Conservation (phyloP, 2,329 filamentous ascomycete species). For the Neonectria punicea region DNA sequence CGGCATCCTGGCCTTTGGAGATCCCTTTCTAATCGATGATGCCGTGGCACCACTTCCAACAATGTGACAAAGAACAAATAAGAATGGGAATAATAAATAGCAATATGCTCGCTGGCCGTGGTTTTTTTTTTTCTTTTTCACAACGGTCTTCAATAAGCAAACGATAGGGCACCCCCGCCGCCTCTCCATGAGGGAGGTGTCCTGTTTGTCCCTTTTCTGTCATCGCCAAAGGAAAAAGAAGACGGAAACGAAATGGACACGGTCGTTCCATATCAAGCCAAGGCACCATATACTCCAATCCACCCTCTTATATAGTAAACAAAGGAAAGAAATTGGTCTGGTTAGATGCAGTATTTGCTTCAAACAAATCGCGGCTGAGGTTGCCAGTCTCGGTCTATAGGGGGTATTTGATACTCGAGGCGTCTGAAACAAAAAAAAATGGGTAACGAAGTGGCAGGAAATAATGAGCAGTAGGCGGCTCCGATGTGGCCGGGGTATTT, state of each 20-base stretch:
- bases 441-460: slow-evolving; percentile 34
- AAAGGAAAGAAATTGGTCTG: slow-evolving; percentile 46
- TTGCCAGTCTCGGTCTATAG: slow-evolving; percentile 51
- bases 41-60: slow-evolving; percentile 21
- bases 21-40: slow-evolving; percentile 30
- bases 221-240: slow-evolving; percentile 28
- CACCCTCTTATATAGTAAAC: slow-evolving; percentile 43
- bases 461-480: slow-evolving; percentile 38
- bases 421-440: slow-evolving; percentile 41
- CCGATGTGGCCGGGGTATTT: slow-evolving; percentile 45
- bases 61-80: slow-evolving; percentile 20
- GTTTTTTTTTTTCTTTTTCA: slow-evolving; percentile 31
- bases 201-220: slow-evolving; percentile 36
- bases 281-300: slow-evolving; percentile 42
- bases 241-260: slow-evolving; percentile 28
- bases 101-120: slow-evolving; percentile 37
- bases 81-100: slow-evolving; percentile 31
- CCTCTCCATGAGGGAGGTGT: slow-evolving; percentile 23
- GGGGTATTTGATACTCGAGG: slow-evolving; percentile 51
- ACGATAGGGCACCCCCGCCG: slow-evolving; percentile 23
- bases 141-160: slow-evolving; percentile 37
- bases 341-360: slow-evolving; percentile 43
- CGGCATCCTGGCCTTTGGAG: slow-evolving; percentile 36
- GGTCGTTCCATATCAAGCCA: slow-evolving; percentile 38
- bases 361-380: slow-evolving; percentile 44